Evolutionary conservation across 345 rosid species (phyloP).

Genomic region (Boechera stricta): DNA sequence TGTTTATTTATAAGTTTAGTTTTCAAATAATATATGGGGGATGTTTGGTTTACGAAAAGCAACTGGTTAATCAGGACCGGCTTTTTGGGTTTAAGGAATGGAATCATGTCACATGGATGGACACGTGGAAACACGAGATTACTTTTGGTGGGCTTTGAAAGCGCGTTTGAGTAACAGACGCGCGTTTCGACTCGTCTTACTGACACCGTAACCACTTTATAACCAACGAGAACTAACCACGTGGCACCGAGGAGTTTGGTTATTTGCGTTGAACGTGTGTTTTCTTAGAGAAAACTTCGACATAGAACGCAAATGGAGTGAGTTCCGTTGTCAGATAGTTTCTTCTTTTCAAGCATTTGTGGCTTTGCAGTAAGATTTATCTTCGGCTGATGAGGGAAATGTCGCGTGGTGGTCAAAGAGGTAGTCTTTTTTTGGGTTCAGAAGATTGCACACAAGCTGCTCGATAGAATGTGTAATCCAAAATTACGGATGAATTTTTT

Average conservation of each 20-base stretch:
- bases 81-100: conserved; percentile 9
- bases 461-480: conserved; percentile 12
- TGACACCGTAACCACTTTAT: too few relatives aligned
- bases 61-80: conserved; percentile 33
- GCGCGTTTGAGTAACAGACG: conserved; percentile 20
- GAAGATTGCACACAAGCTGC: neutral
- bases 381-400: conserved; percentile 40
- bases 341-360: conserved; percentile 9
- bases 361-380: conserved; percentile 31
- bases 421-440: neutral
- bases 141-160: neutral
- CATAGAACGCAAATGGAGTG: neutral
- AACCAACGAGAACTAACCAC: neutral
- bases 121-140: conserved; percentile 22
- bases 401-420: neutral
- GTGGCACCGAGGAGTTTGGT: conserved; percentile 6
- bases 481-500: conserved; percentile 7
- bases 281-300: neutral
- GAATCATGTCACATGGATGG: conserved; percentile 29
- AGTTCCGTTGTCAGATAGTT: neutral
- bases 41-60: neutral
- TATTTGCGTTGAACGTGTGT: neutral
- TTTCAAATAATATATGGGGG: too few relatives aligned
- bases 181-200: too few relatives aligned
- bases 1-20: too few relatives aligned